Evolutionary conservation across 257 asterid species (phyloP), one percentile per base, ranked within the genome.

Genomic region (Salvia rosmarinus): DNA sequence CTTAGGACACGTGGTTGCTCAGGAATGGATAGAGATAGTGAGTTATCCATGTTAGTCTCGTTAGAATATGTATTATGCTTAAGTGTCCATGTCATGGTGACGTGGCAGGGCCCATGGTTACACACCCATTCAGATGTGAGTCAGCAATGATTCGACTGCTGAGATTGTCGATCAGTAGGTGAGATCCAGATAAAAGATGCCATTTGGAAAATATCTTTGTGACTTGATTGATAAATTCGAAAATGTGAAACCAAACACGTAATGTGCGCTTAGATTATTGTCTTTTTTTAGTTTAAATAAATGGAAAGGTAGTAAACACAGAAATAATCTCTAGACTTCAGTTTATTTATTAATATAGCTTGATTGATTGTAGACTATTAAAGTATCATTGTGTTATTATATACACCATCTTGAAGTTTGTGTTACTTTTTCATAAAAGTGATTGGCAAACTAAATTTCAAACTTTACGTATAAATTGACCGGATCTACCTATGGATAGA

Each of bases 111-210:
- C 11, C 7, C 13, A 40, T 55, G 32, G 23, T 19, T 35, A 68
- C 30, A 12, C 25, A 55, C 6, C 43, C n/a, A n/a, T 1, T 57
- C 19, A 25, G 19, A 42, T 40, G 60, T 6, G 37, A 63, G 54
- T 42, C 69, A 13, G 55, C 4, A 5, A 6, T 6, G 56, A 68
- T 44, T 49, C 1, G 55, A 58, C 75, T 60, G 37, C n/a, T 44
- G 58, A 46, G 55, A 64, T 21, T 63, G 10, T 28, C 3, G 8
- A 23, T 4, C 62, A 56, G 17, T 55, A 4, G 39, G 39, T 11
- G n/a, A 20, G 61, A 21, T n/a, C 19, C 54, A n/a, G 14, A 20
- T 17, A 10, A 9, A 51, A 52, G 1, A 50, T 1, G 57, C 12
- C 2, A 30, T 9, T 20, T 23, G n/a, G 13, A 21, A 54, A 3